Percentiles rank a stretch among this genome's conserved stretches.
phyloP scores from a whole-genome alignment of 2,329 filamentous ascomycete species.

The Incumbomyces delicatus region DNA sequence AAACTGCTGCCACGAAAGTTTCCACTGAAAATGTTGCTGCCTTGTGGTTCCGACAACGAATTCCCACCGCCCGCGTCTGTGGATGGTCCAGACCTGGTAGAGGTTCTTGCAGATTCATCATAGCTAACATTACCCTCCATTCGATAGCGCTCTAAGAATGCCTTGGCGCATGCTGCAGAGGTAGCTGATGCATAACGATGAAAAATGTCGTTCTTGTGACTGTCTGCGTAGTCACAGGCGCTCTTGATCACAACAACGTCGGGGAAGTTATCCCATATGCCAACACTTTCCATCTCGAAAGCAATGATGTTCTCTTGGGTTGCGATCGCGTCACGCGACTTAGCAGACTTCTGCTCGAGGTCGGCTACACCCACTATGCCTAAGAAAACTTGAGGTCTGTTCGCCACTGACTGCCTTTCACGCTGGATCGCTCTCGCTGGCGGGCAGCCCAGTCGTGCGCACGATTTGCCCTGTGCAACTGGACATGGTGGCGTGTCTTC shows the following conservation, averaged over 20 bases:
- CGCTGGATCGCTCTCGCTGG: conserved; percentile 18
- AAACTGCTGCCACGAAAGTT: too few relatives aligned
- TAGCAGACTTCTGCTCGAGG: conserved; percentile 28
- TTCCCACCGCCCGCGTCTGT: conserved; percentile 13
- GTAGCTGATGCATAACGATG: conserved; percentile 32
- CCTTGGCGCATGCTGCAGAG: conserved; percentile 28
- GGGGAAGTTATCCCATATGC: conserved; percentile 27
- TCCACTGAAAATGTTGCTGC: too few relatives aligned
- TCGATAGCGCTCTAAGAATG: conserved; percentile 18
- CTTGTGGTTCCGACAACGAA: too few relatives aligned
- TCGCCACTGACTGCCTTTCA: background rate
- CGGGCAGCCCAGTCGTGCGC: conserved; percentile 22
- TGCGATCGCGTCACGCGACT: conserved; percentile 24
- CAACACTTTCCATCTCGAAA: conserved; percentile 31
- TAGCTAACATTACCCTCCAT: conserved; percentile 11
- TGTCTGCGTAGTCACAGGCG: conserved; percentile 33
- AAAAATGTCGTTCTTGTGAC: conserved; percentile 32
- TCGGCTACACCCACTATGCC: conserved; percentile 28
- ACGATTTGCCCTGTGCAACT: conserved; percentile 20
- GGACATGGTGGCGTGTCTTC: background rate
- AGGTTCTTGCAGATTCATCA: conserved; percentile 12
- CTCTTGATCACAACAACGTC: conserved; percentile 26
- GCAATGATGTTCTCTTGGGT: conserved; percentile 19
- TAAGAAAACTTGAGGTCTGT: conserved; percentile 20
- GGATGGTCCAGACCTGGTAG: conserved; percentile 20